Evolutionary conservation across 73 alveolate genomes (phyloP).

Genomic region (Uronychia binucleata): DNA sequence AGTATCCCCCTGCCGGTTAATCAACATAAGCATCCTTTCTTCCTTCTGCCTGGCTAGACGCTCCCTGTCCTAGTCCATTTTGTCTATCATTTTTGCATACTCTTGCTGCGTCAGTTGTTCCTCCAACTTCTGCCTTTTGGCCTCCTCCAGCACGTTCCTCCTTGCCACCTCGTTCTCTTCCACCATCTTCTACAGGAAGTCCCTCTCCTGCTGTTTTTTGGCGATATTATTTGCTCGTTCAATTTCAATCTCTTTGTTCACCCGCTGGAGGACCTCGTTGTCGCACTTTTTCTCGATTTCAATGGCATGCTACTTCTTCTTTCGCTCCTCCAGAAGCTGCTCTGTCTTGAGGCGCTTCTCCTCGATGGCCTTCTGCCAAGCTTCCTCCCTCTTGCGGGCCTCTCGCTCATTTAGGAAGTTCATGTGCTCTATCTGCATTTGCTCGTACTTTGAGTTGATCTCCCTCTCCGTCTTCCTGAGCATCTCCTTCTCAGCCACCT

Average conservation of each 20-base stretch:
- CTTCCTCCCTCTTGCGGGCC: conserved; percentile 9
- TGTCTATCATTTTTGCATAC: conserved; percentile 57
- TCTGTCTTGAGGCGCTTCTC: conserved; percentile 15
- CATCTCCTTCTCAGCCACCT: conserved; percentile 41
- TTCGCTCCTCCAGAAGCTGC: conserved; percentile 19
- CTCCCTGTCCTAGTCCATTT: conserved; percentile 45
- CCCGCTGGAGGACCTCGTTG: not conserved
- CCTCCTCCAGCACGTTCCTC: not conserved
- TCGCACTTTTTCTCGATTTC: conserved; percentile 10
- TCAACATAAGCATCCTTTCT: conserved; percentile 39
- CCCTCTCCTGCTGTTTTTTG: not conserved
- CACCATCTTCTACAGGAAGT: not conserved
- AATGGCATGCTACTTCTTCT: conserved; percentile 6
- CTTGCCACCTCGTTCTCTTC: not conserved
- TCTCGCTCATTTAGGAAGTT: conserved; percentile 20
- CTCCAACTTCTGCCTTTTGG: conserved; percentile 2
- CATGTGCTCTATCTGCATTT: conserved; percentile 22
- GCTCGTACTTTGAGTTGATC: conserved; percentile 23
- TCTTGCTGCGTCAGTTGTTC: conserved; percentile 48
- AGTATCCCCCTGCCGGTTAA: conserved; percentile 66
- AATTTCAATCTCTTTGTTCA: not conserved
- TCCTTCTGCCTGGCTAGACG: conserved; percentile 38
- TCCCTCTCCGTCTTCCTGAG: conserved; percentile 37
- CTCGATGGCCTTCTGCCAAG: conserved; percentile 11
- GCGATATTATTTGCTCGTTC: not conserved